A percentile compares a stretch with the other conserved stretches of the same genome.
These are phyloP conservation scores for Aspergillus ochraceus DNA, from an alignment of 2,329 filamentous ascomycete species.

Conservation along the genomic window DNA sequence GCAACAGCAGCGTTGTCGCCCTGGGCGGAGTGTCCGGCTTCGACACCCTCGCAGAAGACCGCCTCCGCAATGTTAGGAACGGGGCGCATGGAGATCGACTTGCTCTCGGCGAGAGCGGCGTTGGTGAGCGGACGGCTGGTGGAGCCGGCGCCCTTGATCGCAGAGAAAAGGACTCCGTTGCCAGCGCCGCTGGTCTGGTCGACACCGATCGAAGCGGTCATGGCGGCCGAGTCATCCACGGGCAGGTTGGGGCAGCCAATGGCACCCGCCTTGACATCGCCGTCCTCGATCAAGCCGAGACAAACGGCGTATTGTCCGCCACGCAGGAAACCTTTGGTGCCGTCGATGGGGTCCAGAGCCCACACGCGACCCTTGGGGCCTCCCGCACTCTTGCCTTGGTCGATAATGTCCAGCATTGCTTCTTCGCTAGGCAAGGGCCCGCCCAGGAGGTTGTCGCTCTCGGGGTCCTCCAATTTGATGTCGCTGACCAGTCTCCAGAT, in stretches of 20 bases:
- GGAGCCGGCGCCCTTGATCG: conserved; percentile 76
- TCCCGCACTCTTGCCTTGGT: conserved; percentile 50
- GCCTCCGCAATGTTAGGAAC: conserved; percentile 73
- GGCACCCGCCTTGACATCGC: conserved; percentile 89
- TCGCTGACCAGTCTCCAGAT: conserved; percentile 83
- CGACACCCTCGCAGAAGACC: conserved; percentile 95
- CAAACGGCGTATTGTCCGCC: conserved; percentile 98
- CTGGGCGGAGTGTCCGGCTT: conserved; percentile 88
- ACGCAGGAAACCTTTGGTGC: conserved; percentile 93
- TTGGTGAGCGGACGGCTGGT: conserved; percentile 72
- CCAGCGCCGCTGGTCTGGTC: conserved; percentile 72
- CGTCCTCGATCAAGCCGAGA: conserved; percentile 86
- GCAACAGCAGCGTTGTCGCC: conserved; percentile 84
- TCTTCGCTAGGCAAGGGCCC: conserved; percentile 67
- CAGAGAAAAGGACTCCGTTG: conserved; percentile 85
- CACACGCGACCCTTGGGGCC: conserved; percentile 66
- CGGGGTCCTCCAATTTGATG: conserved; percentile 66
- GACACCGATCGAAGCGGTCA: conserved; percentile 70
- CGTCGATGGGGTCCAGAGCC: conserved; percentile 96
- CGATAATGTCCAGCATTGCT: conserved; percentile 58
- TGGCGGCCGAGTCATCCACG: conserved; percentile 71
- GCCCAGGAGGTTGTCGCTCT: conserved; percentile 67
- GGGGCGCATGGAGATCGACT: conserved; percentile 75
- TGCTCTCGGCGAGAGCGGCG: conserved; percentile 46
- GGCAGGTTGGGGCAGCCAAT: conserved; percentile 95